Percentiles rank a stretch among this genome's conserved stretches.
These are phyloP conservation scores for Danielia oregonensis DNA, from an alignment of 805 yeast genomes.

Conservation along the genomic window DNA sequence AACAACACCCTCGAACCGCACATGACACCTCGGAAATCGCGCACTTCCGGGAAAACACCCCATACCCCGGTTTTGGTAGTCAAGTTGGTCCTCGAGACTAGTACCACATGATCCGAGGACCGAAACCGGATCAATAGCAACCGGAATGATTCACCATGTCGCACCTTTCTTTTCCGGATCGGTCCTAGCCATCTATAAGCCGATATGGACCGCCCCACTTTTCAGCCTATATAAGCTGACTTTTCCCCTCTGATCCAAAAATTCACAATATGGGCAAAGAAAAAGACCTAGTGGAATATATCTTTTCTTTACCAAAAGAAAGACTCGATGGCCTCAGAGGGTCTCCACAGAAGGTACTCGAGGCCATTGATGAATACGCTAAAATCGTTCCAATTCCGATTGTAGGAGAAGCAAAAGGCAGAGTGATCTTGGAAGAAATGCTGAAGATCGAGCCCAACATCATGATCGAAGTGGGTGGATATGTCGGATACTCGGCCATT, in stretches of 20 bases:
- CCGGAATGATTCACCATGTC: no score
- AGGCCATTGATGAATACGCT: constrained; percentile 26
- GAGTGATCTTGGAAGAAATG: constrained; percentile 22
- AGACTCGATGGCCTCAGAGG: constrained; percentile 21
- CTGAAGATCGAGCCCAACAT: constrained; percentile 19
- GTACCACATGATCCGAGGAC: no score
- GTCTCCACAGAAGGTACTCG: constrained; percentile 29
- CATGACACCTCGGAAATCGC: no score
- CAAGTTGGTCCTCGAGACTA: no score
- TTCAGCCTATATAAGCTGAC: no score
- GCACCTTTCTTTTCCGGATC: background rate
- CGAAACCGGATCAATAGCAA: no score
- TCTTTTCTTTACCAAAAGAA: constrained; percentile 18
- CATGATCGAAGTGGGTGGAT: constrained; percentile 32
- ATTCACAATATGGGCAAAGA: constrained; percentile 22
- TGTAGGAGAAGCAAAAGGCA: constrained; percentile 30
- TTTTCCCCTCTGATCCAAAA: no score
- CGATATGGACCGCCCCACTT: background rate
- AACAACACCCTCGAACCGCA: no score
- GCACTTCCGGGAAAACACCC: no score
- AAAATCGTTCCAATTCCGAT: constrained; percentile 22
- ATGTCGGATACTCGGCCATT: constrained; percentile 36
- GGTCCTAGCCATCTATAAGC: background rate
- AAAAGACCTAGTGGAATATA: constrained; percentile 20
- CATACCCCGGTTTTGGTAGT: no score